Percentiles rank a stretch among this genome's conserved stretches.
These are phyloP conservation scores for Serendipita vermifera DNA, from an alignment of 768 basidiomycete genomes.

Conservation along the genomic window DNA sequence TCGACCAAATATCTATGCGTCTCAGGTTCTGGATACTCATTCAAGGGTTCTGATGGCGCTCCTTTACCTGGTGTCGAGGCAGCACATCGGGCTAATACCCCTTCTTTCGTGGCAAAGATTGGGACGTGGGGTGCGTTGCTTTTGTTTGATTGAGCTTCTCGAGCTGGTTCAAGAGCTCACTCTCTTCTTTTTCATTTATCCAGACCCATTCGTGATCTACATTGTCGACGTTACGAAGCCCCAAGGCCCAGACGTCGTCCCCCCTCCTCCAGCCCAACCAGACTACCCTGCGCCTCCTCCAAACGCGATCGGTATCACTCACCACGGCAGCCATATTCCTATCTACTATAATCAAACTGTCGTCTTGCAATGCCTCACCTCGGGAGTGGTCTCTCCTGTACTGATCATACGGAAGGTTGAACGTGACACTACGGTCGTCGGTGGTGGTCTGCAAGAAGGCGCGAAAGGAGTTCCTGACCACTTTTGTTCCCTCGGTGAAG, in stretches of 20 bases:
- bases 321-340: conserved; percentile 72
- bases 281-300: conserved; percentile 89
- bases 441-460: conserved; percentile 80
- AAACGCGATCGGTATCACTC: conserved; percentile 75
- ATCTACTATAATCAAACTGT: conserved; percentile 97
- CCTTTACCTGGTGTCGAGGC: conserved; percentile 70
- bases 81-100: conserved; percentile 55
- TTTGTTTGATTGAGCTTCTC: conserved; percentile 12
- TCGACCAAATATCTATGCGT: conserved; percentile 94
- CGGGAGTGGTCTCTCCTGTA: conserved; percentile 86
- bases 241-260: conserved; percentile 58
- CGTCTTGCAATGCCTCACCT: conserved; percentile 85
- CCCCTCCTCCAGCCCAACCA: conserved; percentile 69
- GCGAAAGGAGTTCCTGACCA: conserved; percentile 74
- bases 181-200: conserved; percentile 8
- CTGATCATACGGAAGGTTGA: conserved; percentile 92
- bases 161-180: conserved; percentile 13
- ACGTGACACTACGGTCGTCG: conserved; percentile 76
- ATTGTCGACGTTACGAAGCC: conserved; percentile 89
- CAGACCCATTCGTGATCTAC: conserved; percentile 93
- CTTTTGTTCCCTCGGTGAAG: conserved; percentile 71
- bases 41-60: conserved; percentile 87
- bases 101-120: conserved; percentile 80
- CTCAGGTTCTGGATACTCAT: conserved; percentile 81
- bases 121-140: conserved; percentile 67